Evolutionary conservation across 768 basidiomycete genomes (phyloP), one percentile per base, ranked within the genome.

Genomic region (Mycena galopus): DNA sequence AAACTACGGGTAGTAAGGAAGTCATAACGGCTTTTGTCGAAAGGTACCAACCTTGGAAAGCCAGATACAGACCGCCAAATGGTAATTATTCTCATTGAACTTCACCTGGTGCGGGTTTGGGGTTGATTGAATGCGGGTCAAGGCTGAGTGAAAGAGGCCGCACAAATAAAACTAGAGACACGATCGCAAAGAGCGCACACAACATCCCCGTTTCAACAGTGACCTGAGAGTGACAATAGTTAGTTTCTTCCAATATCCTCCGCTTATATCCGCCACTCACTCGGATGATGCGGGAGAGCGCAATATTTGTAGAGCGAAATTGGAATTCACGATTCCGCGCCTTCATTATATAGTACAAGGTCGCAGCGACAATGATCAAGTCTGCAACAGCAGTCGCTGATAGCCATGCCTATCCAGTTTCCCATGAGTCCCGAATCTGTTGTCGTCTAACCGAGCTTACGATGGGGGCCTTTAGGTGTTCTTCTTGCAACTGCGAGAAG

Each of bases 41-140:
- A n/a, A n/a, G n/a, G n/a, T n/a, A n/a, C n/a, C n/a, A n/a, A 78
- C 65, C 25, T 80, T 80, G 17, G 77, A 75, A 3, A 78, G 60
- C 73, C 73, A 74, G 47, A 71, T 74, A 35, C 69, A 74, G 11
- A 47, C 39, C n/a, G 32, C 69, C 14, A 80, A 63, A 30, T 76
- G 77, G 37, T 68, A 75, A 29, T 74, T 77, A 51, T 76, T 75
- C 4, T 68, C 71, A 12, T 72, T 44, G 60, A 51, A 75, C 14
- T 25, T 66, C 19, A 77, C 42, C 42, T 44, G 69, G 62, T 75
- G 77, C 2, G 79, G 60, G 14, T 44, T n/a, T 44, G 16, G 19
- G 19, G 19, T 14, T 21, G 5, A 16, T 5, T 17, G 7, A 6
- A 44, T 14, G 42, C 7, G 17, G 19, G 42, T 44, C 16, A 44